phyloP scores from a whole-genome alignment of 805 yeast genomes.

The Metschnikowia borealis region DNA sequence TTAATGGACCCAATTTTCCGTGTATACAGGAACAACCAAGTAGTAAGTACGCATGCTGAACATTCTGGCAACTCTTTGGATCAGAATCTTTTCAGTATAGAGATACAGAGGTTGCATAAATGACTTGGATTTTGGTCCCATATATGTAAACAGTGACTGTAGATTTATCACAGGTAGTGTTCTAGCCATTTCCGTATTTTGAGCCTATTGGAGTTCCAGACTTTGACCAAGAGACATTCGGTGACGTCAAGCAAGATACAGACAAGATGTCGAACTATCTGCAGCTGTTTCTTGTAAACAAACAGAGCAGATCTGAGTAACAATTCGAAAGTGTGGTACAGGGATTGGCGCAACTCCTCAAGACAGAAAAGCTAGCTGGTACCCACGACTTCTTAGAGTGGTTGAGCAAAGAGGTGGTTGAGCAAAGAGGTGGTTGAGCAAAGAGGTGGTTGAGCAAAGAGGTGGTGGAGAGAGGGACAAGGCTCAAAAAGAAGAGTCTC shows the following conservation, averaged over 20 bases:
- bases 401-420: conserved; percentile 48
- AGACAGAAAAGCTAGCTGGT: conserved; percentile 23
- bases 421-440: conserved; percentile 32
- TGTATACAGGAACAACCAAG: too few relatives aligned
- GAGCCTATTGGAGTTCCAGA: too few relatives aligned
- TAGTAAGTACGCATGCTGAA: too few relatives aligned
- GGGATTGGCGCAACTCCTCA: conserved; percentile 31
- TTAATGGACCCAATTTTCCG: too few relatives aligned
- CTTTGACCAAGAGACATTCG: background rate
- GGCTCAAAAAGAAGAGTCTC: conserved; percentile 25
- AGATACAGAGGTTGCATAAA: too few relatives aligned
- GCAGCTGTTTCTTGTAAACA: conserved; percentile 29
- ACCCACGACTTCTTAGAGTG: conserved; percentile 54
- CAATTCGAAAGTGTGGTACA: conserved; percentile 32
- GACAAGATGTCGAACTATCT: conserved; percentile 32
- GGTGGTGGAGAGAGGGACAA: conserved; percentile 22
- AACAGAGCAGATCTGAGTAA: conserved; percentile 27
- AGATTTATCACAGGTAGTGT: too few relatives aligned
- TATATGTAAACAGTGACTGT: too few relatives aligned
- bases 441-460: conserved; percentile 65
- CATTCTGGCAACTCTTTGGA: too few relatives aligned
- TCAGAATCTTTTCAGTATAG: too few relatives aligned
- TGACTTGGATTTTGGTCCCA: too few relatives aligned
- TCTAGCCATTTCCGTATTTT: too few relatives aligned
- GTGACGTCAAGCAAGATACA: conserved; percentile 20